These are phyloP conservation scores for Pyrenophora graminea DNA, from an alignment of 2,329 filamentous ascomycete genomes.

Conservation along the genomic window DNA sequence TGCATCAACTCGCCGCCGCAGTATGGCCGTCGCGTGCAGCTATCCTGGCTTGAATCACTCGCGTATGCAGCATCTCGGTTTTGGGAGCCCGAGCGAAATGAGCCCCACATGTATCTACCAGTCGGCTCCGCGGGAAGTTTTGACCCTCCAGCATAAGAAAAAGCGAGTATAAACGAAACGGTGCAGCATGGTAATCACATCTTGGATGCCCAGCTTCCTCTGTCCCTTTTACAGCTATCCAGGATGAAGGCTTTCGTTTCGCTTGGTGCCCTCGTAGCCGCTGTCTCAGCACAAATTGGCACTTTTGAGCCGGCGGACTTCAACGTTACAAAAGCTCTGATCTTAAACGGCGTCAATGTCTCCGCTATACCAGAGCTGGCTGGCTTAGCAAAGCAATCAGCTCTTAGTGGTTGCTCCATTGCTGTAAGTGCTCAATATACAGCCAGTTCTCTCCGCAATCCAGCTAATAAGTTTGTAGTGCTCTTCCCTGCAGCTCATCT, in stretches of 20 bases:
- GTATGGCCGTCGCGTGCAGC: too few species aligned
- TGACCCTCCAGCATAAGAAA: not conserved
- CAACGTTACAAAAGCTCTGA: constrained; percentile 26
- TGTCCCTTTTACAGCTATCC: not conserved
- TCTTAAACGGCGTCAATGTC: constrained; percentile 24
- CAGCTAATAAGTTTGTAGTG: constrained; percentile 22
- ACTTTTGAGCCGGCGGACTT: constrained; percentile 26
- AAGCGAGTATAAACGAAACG: constrained; percentile 4
- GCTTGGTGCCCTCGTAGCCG: constrained; percentile 12
- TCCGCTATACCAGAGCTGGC: constrained; percentile 23
- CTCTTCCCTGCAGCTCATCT: constrained; percentile 28
- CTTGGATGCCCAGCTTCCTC: constrained; percentile 1
- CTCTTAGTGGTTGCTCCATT: constrained; percentile 19
- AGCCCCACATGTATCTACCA: too few species aligned
- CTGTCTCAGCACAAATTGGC: constrained; percentile 13
- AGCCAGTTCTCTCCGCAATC: constrained; percentile 1
- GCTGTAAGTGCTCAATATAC: constrained; percentile 23
- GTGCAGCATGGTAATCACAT: not conserved
- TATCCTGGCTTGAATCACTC: too few species aligned
- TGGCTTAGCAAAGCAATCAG: constrained; percentile 2
- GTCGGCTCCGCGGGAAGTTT: not conserved
- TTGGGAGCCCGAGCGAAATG: constrained; percentile 9
- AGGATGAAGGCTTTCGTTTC: constrained; percentile 18
- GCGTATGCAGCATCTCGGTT: too few species aligned
- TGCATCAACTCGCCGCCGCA: too few species aligned